phyloP scores from a whole-genome alignment of 2,329 filamentous ascomycete species.

The Aotearoamyces nothofagi region DNA sequence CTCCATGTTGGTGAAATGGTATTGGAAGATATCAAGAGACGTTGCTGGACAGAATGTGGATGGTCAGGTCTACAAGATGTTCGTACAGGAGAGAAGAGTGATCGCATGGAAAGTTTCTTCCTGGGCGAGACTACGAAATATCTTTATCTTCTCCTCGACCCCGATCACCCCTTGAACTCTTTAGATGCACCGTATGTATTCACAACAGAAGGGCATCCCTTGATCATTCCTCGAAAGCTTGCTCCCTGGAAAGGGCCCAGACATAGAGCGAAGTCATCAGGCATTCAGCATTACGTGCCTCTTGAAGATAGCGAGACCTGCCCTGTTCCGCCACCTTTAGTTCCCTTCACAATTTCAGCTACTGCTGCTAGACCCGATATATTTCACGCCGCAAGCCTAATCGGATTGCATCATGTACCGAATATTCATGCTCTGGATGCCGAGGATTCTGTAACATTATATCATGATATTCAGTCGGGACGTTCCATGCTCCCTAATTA shows the following conservation, averaged over 20 bases:
- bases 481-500: slow-evolving; percentile 53
- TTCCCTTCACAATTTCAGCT: slow-evolving; percentile 61
- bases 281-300: slow-evolving; percentile 22
- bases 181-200: slow-evolving; percentile 84
- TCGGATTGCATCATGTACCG: slow-evolving; percentile 65
- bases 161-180: slow-evolving; percentile 72
- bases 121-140: slow-evolving; percentile 95
- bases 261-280: slow-evolving; percentile 17
- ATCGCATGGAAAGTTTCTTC: slow-evolving; percentile 99
- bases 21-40: slow-evolving; percentile 68
- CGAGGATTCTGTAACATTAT: slow-evolving; percentile 21
- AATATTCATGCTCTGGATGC: slow-evolving; percentile 36
- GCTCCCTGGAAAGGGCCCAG: slow-evolving; percentile 5
- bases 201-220: slow-evolving; percentile 86
- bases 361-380: slow-evolving; percentile 68
- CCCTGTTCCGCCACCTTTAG: slow-evolving; percentile 39
- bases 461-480: slow-evolving; percentile 26
- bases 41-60: slow-evolving; percentile 83
- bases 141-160: slow-evolving; percentile 79
- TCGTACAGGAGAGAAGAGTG: slow-evolving; percentile 67
- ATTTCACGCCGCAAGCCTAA: slow-evolving; percentile 78
- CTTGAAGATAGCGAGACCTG: slow-evolving; percentile 36
- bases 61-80: slow-evolving; percentile 86
- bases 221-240: slow-evolving; percentile 55
- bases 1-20: slow-evolving; percentile 94